A percentile compares a stretch with the other conserved stretches of the same genome.
Evolutionary conservation across 495 filamentous ascomycete species (phyloP).

Genomic region (Penicillium verhagenii): DNA sequence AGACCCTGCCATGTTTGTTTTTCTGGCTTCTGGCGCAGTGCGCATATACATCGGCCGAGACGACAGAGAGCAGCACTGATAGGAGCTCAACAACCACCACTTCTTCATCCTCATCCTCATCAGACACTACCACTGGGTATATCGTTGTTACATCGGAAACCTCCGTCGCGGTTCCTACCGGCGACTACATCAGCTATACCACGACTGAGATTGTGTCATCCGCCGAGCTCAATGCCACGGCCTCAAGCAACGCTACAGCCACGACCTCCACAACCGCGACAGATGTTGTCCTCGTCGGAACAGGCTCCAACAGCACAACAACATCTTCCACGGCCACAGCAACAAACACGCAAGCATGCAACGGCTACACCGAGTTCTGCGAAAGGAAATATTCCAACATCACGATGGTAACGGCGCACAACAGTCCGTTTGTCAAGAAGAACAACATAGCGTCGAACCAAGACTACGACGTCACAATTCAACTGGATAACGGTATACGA

Average conservation of each 20-base stretch:
- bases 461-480: constrained; percentile 60
- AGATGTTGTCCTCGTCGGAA: constrained; percentile 24
- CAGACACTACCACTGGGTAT: constrained; percentile 36
- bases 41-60: not conserved
- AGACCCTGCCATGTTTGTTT: not conserved
- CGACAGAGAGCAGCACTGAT: constrained; percentile 7
- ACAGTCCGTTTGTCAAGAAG: constrained; percentile 72
- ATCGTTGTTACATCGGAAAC: constrained; percentile 21
- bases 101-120: constrained; percentile 1
- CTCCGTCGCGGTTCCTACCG: constrained; percentile 34
- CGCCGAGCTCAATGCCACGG: constrained; percentile 1
- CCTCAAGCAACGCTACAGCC: constrained; percentile 33
- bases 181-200: constrained; percentile 18
- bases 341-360: constrained; percentile 76
- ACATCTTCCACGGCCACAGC: constrained; percentile 43
- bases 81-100: constrained; percentile 10
- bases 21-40: not conserved
- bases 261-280: constrained; percentile 30
- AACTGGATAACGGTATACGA: constrained; percentile 84
- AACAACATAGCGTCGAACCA: constrained; percentile 81
- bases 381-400: constrained; percentile 81
- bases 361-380: constrained; percentile 82
- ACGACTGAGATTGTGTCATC: constrained; percentile 20
- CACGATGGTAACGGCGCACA: constrained; percentile 82
- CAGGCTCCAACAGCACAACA: constrained; percentile 39